Conservation (phyloP, 495 filamentous ascomycete genomes). For the Xylaria grammica region DNA sequence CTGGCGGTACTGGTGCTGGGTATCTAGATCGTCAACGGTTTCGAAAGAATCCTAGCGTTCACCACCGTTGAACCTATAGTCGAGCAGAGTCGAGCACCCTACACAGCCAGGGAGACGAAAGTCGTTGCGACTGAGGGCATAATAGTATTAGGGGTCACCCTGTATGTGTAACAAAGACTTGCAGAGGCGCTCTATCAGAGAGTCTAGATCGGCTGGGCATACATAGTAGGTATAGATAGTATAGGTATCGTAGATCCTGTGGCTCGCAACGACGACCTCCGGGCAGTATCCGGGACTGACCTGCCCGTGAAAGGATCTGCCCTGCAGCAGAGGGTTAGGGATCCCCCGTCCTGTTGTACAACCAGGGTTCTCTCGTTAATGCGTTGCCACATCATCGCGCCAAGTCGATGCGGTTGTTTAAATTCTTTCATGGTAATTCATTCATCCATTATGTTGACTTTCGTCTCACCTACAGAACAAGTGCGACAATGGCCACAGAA, state of each 20-base stretch:
- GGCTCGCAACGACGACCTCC: conserved; percentile 10
- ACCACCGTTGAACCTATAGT: too few relatives aligned
- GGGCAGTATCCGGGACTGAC: conserved; percentile 11
- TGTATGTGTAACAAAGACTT: conserved; percentile 6
- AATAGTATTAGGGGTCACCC: background rate
- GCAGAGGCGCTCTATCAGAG: conserved; percentile 5
- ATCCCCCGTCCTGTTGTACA: conserved; percentile 19
- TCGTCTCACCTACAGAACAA: too few relatives aligned
- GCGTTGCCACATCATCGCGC: conserved; percentile 12
- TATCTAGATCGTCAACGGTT: background rate
- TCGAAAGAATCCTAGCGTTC: too few relatives aligned
- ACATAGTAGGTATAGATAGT: background rate
- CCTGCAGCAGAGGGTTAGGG: conserved; percentile 19
- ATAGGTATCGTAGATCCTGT: background rate
- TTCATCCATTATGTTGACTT: too few relatives aligned
- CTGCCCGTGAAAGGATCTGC: conserved; percentile 19
- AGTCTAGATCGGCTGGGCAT: conserved; percentile 7
- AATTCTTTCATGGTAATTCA: too few relatives aligned
- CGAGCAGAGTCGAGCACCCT: too few relatives aligned
- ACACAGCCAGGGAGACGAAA: too few relatives aligned
- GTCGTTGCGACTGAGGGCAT: background rate
- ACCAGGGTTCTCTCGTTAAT: conserved; percentile 18
- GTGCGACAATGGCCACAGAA: too few relatives aligned
- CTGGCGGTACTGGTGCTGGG: background rate
- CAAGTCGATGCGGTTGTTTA: background rate